These are phyloP conservation scores for Xylariales sp. DNA, from an alignment of 2,329 filamentous ascomycete species.

Conservation along the genomic window DNA sequence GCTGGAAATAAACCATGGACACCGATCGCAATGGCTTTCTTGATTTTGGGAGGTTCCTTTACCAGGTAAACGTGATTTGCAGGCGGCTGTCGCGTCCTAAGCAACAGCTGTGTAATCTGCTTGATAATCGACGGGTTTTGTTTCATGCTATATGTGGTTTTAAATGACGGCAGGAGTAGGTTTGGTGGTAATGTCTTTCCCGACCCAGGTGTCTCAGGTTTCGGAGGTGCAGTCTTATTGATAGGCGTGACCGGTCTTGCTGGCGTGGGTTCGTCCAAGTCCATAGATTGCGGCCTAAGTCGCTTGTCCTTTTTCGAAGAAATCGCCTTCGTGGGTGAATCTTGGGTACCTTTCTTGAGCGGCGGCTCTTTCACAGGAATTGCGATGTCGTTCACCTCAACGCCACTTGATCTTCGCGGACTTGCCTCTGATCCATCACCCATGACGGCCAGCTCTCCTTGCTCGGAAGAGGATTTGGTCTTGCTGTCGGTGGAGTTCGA, in stretches of 20 bases:
- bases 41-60: slow-evolving; percentile 66
- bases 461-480: slow-evolving; percentile 28
- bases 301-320: slow-evolving; percentile 39
- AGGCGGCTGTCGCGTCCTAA: slow-evolving; percentile 50
- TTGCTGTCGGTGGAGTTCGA: slow-evolving; percentile 29
- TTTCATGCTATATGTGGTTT: slow-evolving; percentile 61
- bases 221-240: slow-evolving; percentile 23
- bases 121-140: slow-evolving; percentile 67
- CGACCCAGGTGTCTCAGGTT: slow-evolving; percentile 25
- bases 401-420: slow-evolving; percentile 41
- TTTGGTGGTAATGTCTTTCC: slow-evolving; percentile 48
- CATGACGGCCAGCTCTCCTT: slow-evolving; percentile 52
- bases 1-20: slow-evolving; percentile 93
- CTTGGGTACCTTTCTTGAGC: slow-evolving; percentile 22
- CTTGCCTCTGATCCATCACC: slow-evolving; percentile 53
- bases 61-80: slow-evolving; percentile 68
- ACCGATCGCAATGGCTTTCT: slow-evolving; percentile 85
- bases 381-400: slow-evolving; percentile 32
- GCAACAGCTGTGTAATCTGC: slow-evolving; percentile 55
- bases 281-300: slow-evolving; percentile 42
- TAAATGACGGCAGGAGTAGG: slow-evolving; percentile 65
- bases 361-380: slow-evolving; percentile 29
- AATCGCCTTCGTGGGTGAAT: slow-evolving; percentile 20
- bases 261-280: slow-evolving; percentile 35
- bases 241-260: slow-evolving; percentile 30